A percentile compares a stretch with the other conserved stretches of the same genome.
These are phyloP conservation scores for Trypanosoma caninum DNA, from an alignment of 208 protist species.

Conservation along the genomic window DNA sequence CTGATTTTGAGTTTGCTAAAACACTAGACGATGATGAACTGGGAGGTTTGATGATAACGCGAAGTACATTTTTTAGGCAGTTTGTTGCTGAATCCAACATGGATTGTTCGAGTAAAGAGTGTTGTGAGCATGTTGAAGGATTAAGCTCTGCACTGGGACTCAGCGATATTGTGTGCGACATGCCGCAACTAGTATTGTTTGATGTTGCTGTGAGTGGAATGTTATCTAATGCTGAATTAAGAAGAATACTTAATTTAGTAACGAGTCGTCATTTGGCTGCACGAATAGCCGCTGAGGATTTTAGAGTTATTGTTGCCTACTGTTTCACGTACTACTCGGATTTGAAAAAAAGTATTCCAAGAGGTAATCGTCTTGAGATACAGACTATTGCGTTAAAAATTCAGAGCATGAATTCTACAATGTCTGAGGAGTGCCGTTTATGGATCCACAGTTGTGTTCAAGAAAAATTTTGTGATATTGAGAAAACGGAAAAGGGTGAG, in stretches of 20 bases:
- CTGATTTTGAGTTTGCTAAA: not conserved
- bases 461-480: not conserved
- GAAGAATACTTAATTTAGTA: conserved; percentile 29
- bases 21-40: not conserved
- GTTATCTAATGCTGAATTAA: conserved; percentile 29
- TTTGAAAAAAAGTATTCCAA: conserved; percentile 25
- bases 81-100: conserved; percentile 17
- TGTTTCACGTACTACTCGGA: conserved; percentile 31
- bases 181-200: conserved; percentile 42
- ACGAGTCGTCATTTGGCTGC: conserved; percentile 40
- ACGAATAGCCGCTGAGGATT: conserved; percentile 30
- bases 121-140: conserved; percentile 1
- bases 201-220: conserved; percentile 56
- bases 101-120: not conserved
- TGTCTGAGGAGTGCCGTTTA: conserved; percentile 27
- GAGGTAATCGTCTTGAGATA: conserved; percentile 29
- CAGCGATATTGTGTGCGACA: conserved; percentile 30
- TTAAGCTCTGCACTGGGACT: conserved; percentile 41
- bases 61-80: conserved; percentile 13
- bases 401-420: conserved; percentile 24
- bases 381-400: conserved; percentile 37
- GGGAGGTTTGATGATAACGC: not conserved
- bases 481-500: not conserved
- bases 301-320: conserved; percentile 22
- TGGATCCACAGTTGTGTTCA: conserved; percentile 15